Evolutionary conservation across 805 yeast genomes (phyloP), one percentile per base, ranked within the genome.

Genomic region (Sungouiozyma ichnusensis): DNA sequence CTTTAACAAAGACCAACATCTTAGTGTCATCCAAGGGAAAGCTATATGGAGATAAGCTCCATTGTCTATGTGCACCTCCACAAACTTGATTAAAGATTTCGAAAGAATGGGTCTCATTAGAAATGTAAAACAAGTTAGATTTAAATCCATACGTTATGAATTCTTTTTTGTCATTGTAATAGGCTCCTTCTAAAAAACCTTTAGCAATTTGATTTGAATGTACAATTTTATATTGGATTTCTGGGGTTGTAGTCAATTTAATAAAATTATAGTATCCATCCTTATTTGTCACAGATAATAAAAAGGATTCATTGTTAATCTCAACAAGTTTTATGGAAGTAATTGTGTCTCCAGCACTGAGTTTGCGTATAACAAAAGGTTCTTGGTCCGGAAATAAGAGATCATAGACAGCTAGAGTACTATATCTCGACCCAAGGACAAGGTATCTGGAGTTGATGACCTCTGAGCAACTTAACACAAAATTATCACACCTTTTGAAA

Each of bases 1-100:
- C 72, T 57, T 77, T 77, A 11, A 83, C 76, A 55, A 76, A 83
- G 17, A 70, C 64, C 48, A 85, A 74, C 37, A 71, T 65, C 48
- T 60, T 72, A 11, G 57, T 53, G 9, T 53, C 33, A 3, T 50
- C 48, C 13, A 48, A 52, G 3, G 52, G 48, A 4, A 45, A 40
- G 32, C 50, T 41, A n/a, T 52, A 46, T 20, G 41, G 33, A 37
- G 62, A 54, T 19, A 83, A 63, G 29, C 72, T 69, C 96, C 97
- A 92, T 45, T 76, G 74, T 45, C 97, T 71, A 57, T 88, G 96
- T 3, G 92, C 76, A 2, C 97, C 97, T 20, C 97, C 97, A 60
- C 97, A 92, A 13, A 71, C 61, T 47, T 79, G 85, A 44, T 78
- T 73, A 38, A 74, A 66, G 2, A 85, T 57, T 57, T 87, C 95